A percentile compares a stretch with the other conserved stretches of the same genome.
These are phyloP conservation scores for Cymbopogon citratus DNA, from an alignment of 176 grass and related monocot species.

Conservation along the genomic window DNA sequence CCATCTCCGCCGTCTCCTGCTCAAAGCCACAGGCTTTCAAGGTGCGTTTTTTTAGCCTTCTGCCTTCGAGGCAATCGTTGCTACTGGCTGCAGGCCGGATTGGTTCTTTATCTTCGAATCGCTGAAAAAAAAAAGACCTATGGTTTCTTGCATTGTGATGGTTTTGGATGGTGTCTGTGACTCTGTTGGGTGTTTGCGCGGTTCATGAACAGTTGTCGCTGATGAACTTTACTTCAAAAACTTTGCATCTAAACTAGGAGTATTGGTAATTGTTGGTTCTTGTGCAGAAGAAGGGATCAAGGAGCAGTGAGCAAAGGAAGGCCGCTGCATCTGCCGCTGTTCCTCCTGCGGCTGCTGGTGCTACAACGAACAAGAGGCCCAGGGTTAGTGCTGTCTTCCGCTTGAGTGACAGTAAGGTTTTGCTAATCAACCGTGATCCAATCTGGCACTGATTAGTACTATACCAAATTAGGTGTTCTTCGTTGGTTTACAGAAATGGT, in stretches of 20 bases:
- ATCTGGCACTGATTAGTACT: slow-evolving; percentile 1
- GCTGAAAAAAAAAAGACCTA: background rate
- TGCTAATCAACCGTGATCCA: background rate
- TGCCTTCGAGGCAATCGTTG: background rate
- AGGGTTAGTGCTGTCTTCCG: slow-evolving; percentile 24
- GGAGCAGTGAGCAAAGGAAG: slow-evolving; percentile 26
- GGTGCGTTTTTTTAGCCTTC: background rate
- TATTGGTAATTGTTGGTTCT: background rate
- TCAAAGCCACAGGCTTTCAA: slow-evolving; percentile 30
- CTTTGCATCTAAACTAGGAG: too few relatives aligned
- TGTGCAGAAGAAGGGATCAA: slow-evolving; percentile 43
- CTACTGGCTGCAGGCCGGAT: background rate
- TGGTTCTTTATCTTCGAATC: background rate
- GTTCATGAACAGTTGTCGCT: background rate
- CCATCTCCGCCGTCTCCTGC: slow-evolving; percentile 22
- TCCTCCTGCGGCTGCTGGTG: background rate
- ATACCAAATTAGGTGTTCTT: background rate
- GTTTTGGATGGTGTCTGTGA: background rate
- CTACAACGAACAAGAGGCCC: slow-evolving; percentile 33
- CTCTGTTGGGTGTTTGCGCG: background rate
- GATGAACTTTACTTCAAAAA: too few relatives aligned
- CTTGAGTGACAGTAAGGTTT: background rate
- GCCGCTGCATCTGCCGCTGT: background rate
- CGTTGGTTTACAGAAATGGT: too few relatives aligned
- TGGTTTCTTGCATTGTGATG: background rate